Conservation (phyloP, 2,329 filamentous ascomycete genomes). For the Epichloe glyceriae region DNA sequence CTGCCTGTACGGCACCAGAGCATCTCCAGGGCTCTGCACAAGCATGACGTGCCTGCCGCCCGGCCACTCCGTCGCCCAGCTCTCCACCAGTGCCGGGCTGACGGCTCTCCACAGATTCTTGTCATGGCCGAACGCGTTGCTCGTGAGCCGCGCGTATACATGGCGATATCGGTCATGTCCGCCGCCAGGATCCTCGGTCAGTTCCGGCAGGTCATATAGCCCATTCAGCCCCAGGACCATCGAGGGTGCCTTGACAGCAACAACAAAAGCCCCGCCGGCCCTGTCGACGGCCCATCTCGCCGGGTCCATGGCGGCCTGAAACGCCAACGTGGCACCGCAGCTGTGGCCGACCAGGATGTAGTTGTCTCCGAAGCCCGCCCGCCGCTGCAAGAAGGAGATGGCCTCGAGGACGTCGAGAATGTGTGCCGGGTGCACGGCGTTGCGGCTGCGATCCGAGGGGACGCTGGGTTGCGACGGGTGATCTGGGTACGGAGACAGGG, state of each 20-base stretch:
- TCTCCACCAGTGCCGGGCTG: constrained; percentile 21
- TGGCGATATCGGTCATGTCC: constrained; percentile 13
- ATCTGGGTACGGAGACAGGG: constrained; percentile 5
- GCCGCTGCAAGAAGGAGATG: constrained; percentile 29
- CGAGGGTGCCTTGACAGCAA: constrained; percentile 8
- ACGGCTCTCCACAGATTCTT: constrained; percentile 24
- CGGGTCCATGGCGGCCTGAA: constrained; percentile 28
- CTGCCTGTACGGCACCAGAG: constrained; percentile 6
- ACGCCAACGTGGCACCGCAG: constrained; percentile 40
- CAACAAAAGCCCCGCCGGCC: background rate
- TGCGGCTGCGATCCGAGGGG: constrained; percentile 15
- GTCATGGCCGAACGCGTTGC: constrained; percentile 32
- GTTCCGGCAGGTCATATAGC: constrained; percentile 33
- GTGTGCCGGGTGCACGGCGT: constrained; percentile 40
- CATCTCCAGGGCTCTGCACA: constrained; percentile 7
- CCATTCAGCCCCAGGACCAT: constrained; percentile 36
- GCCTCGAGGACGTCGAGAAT: constrained; percentile 36
- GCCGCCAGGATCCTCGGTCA: constrained; percentile 20
- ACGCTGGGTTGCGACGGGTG: constrained; percentile 4
- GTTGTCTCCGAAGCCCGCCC: constrained; percentile 26
- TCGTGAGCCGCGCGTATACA: constrained; percentile 30
- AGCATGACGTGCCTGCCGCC: constrained; percentile 5
- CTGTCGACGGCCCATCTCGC: constrained; percentile 4
- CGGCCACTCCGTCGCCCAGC: constrained; percentile 7
- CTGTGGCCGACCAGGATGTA: constrained; percentile 45